Base-by-base conservation (phyloP, 805 yeast genomes). In the Komagataella pastoris region DNA sequence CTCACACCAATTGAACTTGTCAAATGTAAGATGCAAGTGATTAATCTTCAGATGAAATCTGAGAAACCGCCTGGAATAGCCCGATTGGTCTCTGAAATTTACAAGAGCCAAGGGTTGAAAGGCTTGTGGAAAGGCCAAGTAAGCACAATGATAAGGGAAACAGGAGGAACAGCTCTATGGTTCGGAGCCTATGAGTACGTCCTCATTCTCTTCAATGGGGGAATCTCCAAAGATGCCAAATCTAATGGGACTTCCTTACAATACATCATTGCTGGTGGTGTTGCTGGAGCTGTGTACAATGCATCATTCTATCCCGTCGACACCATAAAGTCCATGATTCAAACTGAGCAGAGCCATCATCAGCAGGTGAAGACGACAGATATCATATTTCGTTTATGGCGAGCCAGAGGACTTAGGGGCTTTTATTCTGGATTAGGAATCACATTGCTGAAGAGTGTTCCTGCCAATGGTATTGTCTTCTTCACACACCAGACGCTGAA, bases 121-220 rank as follows among this genome's bases (percentile, higher is more conserved):
- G 97, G 96, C 0, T 72, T 90, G 54, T 90, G 96, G 96, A 78
- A 78, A 55, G 98, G 98, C 1, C 89, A 89, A 57, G 70, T 81
- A 0, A 82, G 93, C 18, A 90, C 98, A 0, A 67, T 88, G 49
- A 56, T 86, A 2, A 75, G 97, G 59, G 98, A 90, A 63, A 75
- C 87, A 44, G 83, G 89, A 24, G 97, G 97, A 6, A 86, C 96
- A 1, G 87, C 95, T 3, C 82, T 91, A 1, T 90, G 97, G 97
- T 90, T 90, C 68, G 91, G 96, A 0, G 79, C 93, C 17, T 89
- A 89, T 64, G 96, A 89, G 62, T 67, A 74, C 47, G 67, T 76
- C 6, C 63, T 69, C 18, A 58, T 59, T 1, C 56, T 60, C n/a
- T 68, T 78, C 55, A 71, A 72, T 53, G 45, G 53, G 24, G 50